A percentile compares a stretch with the other conserved stretches of the same genome.
phyloP scores from a whole-genome alignment of 129 eudicot species.

The Tagetes patula region DNA sequence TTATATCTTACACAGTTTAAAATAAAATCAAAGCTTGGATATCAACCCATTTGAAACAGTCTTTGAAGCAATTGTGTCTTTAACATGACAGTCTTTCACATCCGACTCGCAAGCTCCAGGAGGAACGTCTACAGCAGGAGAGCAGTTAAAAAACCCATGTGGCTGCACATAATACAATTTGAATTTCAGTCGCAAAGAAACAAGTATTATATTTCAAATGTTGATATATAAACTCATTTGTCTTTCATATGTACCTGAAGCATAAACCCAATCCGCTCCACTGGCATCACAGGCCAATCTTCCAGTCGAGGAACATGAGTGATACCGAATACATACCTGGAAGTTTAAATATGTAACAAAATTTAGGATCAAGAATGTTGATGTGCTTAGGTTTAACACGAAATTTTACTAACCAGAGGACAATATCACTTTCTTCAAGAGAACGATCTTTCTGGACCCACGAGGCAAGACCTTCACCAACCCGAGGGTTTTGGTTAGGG shows the following conservation, averaged over 20 bases:
- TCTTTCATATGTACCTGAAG: constrained; percentile 58
- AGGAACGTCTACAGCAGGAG: constrained; percentile 92
- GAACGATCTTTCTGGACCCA: constrained; percentile 84
- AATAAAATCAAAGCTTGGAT: constrained; percentile 61
- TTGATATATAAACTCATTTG: background rate
- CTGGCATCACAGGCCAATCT: constrained; percentile 99
- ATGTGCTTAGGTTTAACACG: background rate
- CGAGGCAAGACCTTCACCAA: constrained; percentile 84
- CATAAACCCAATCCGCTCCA: constrained; percentile 82
- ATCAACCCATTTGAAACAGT: constrained; percentile 50
- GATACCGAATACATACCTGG: constrained; percentile 87
- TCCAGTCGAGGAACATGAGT: constrained; percentile 95
- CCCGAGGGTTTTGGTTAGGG: constrained; percentile 96
- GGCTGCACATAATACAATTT: constrained; percentile 55
- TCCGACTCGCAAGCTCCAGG: constrained; percentile 69
- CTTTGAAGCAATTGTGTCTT: constrained; percentile 58
- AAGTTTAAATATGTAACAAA: background rate
- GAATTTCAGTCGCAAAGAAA: background rate
- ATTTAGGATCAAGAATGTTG: background rate
- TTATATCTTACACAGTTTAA: background rate
- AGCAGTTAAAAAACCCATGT: constrained; percentile 92
- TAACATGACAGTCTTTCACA: constrained; percentile 52
- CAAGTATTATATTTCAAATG: too few species aligned
- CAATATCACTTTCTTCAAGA: constrained; percentile 81
- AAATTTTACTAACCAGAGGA: constrained; percentile 64